Evolutionary conservation across 306 rosid species (phyloP), one percentile per base, ranked within the genome.

Genomic region (Pyrus betulifolia): DNA sequence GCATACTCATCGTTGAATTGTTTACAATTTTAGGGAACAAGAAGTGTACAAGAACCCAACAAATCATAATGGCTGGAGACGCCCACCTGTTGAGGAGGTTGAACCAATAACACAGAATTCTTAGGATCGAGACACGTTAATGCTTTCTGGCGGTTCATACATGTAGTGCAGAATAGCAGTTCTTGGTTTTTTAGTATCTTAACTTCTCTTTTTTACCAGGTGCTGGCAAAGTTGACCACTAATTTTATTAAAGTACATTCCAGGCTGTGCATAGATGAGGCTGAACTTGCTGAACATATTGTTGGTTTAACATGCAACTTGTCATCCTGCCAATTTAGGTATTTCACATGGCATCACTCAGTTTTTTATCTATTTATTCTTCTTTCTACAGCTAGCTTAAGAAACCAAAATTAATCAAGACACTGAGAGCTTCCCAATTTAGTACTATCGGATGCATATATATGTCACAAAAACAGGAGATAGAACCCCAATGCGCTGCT

Each of bases 311-410:
- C 97, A 11, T 70, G 84, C 82, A 90, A 93, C 84, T 76, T 94
- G 68, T 97, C 98, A 25, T 94, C 97, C 83, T 94, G 97, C 80
- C 98, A 88, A 58, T 94, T 87, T 83, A 94, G 98, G 98, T 94
- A 82, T 75, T 80, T 66, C 78, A 18, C 58, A 52, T 52, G 18
- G 58, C 22, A 0, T 52, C 58, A 52, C 58, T 44, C 13, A 44
- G 46, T 44, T 44, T 9, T 9, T 44, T 44, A 51, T 65, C 67
- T 66, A 67, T 70, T 23, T 54, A 42, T 62, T 75, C 58, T 72
- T 81, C 46, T 44, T 44, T 44, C 30, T 28, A 14, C 14, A 44
- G 46, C 46, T 44, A 44, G 46, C 14, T 44, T 44, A 40, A 40
- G 40, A 35, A 35, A 35, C 40, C 40, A 35, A 35, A 35, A 35